Conservation (phyloP, 495 filamentous ascomycete genomes). For the Aspergillus egyptiacus region DNA sequence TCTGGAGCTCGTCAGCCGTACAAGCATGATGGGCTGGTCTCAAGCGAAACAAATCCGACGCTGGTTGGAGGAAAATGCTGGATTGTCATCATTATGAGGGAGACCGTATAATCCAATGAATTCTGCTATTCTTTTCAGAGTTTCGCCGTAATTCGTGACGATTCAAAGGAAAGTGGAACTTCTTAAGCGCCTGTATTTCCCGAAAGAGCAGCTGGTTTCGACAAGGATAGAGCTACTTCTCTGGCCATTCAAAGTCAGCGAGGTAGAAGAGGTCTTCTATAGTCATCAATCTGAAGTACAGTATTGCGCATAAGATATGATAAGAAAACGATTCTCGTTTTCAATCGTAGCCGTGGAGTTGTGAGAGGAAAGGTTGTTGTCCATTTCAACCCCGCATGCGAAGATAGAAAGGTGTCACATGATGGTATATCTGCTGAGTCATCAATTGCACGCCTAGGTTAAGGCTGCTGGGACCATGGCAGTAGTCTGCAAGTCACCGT, state of each 20-base stretch:
- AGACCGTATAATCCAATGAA: conserved; percentile 24
- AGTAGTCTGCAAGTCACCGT: background rate
- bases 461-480: too few relatives aligned
- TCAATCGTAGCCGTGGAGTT: too few relatives aligned
- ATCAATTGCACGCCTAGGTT: background rate
- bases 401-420: conserved; percentile 1
- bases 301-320: background rate
- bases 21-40: conserved; percentile 30
- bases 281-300: too few relatives aligned
- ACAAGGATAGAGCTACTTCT: conserved; percentile 13
- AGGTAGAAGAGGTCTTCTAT: background rate
- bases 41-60: conserved; percentile 18
- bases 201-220: conserved; percentile 17
- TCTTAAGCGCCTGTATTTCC: conserved; percentile 35
- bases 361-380: background rate
- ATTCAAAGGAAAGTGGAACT: conserved; percentile 26
- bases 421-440: background rate
- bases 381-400: conserved; percentile 2
- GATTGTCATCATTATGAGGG: background rate
- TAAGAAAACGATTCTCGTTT: background rate
- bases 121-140: conserved; percentile 13
- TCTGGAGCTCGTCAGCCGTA: conserved; percentile 22
- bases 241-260: background rate
- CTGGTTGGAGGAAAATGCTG: conserved; percentile 24
- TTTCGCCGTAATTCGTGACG: conserved; percentile 10